Evolutionary conservation across 2,329 filamentous ascomycete species (phyloP), one percentile per base, ranked within the genome.

Genomic region (Pseudopithomyces chartarum): DNA sequence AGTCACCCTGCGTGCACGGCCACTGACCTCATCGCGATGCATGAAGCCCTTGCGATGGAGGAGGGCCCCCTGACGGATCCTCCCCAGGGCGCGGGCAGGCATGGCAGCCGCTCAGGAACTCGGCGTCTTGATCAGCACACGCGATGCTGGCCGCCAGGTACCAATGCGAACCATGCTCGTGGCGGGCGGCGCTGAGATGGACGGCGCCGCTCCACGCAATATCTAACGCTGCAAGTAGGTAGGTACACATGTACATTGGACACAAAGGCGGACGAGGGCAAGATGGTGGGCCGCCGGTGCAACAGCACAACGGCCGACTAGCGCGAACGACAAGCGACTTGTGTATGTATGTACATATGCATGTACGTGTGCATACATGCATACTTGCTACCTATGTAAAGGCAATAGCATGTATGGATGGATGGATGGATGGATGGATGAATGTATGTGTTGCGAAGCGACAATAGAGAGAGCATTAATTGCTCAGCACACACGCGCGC

Each of bases 271-370:
- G 56, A 38, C 13, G 11, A n/a, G n/a, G 45, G 33, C 33, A 44
- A 56, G 33, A 36, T 54, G 69, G 64, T 65, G 53, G 70, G 63
- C 47, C 62, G 62, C 58, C 57, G 67, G 65, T 71, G 69, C 67
- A 66, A 69, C 65, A 66, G 67, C 63, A 62, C 65, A 74, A 73
- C 71, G 71, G 70, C 68, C 62, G 64, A 66, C 70, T 73, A 73
- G 66, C 61, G 45, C 43, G 43, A 34, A 36, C n/a, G 61, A 62
- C 58, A n/a, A 61, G 62, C 58, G 63, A 67, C 60, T 70, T n/a
- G n/a, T n/a, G n/a, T n/a, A n/a, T n/a, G n/a, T n/a, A n/a, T n/a
- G n/a, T n/a, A n/a, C n/a, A n/a, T n/a, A n/a, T n/a, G n/a, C n/a
- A n/a, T n/a, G n/a, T n/a, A n/a, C n/a, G n/a, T n/a, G n/a, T n/a